Evolutionary conservation across 2,329 filamentous ascomycete species (phyloP), one percentile per base, ranked within the genome.

Genomic region (Chaetomium olivaceum): DNA sequence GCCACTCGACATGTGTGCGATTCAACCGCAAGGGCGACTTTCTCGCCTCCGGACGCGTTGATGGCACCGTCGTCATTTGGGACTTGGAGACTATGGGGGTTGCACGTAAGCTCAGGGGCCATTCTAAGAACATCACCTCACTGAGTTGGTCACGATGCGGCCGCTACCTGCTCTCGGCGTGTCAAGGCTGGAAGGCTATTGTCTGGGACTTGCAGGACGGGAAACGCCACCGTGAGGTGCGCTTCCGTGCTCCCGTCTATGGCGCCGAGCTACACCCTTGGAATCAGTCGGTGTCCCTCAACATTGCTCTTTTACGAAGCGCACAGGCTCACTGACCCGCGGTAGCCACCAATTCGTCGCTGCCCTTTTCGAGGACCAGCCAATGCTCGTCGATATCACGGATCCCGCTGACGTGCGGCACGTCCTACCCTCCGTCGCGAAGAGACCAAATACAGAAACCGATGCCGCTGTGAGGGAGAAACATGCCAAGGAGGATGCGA

Each of bases 1-100:
- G 87, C 29, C 86, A 89, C 78, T 85, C 86, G 65, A 87, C 85
- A 71, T 87, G 85, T 74, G 80, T 89, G 68, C 92, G 94, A 70
- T 99, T 99, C 84, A 97, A 94, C 75, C 91, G 93, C 75, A 91
- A 89, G 75, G 95, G 95, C 77, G 94, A 99, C 79, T 93, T 95
- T 73, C 88, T 99, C 69, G 95, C 95, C 54, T 96, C 93, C 33
- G 95, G 95, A 69, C 89, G 95, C 75, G 91, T 93, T 68, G 95
- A 99, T 80, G 95, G 95, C 71, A 95, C 92, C 5, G 91, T 99
- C 50, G 92, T 96, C 63, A 91, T 99, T 56, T 99, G 96, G 85
- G 95, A 99, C 76, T 87, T 98, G 58, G 96, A 99, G 79, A 99
- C 96, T 11, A 96, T 96, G 84, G 94, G 95, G 46, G 92, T 98